A percentile compares a stretch with the other conserved stretches of the same genome.
phyloP scores from a whole-genome alignment of 2,329 filamentous ascomycete species.

The Colletotrichum filicis region DNA sequence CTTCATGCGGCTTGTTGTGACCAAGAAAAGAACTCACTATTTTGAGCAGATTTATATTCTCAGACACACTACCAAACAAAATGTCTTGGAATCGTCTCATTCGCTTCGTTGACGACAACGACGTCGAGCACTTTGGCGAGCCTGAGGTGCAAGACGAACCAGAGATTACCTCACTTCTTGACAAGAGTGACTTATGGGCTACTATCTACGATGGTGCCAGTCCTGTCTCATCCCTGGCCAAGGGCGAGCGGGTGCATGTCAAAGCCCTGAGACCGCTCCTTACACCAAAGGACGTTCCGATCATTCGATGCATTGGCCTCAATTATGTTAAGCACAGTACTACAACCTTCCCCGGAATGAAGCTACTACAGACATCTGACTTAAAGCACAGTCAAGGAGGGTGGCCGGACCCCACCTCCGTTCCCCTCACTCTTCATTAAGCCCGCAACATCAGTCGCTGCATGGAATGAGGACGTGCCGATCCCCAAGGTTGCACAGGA shows the following conservation, averaged over 20 bases:
- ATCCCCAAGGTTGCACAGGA: conserved; percentile 60
- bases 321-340: conserved; percentile 51
- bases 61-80: neutral
- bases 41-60: neutral
- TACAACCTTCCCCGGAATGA: neutral
- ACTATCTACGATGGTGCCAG: conserved; percentile 44
- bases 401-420: conserved; percentile 60
- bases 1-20: neutral
- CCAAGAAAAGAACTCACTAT: neutral
- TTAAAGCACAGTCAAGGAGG: conserved; percentile 57
- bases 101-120: conserved; percentile 48
- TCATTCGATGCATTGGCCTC: conserved; percentile 49
- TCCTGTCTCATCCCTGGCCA: conserved; percentile 39
- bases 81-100: conserved; percentile 45
- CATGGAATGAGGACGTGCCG: conserved; percentile 49
- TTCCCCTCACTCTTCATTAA: conserved; percentile 64
- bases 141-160: conserved; percentile 41
- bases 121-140: conserved; percentile 47
- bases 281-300: conserved; percentile 45
- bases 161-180: conserved; percentile 40
- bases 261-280: conserved; percentile 45
- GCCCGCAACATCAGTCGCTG: conserved; percentile 52
- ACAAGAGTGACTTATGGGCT: conserved; percentile 42
- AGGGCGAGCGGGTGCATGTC: conserved; percentile 44
- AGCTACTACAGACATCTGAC: neutral